Conservation (phyloP, 176 grass and related monocot species). For the Musa acuminata region DNA sequence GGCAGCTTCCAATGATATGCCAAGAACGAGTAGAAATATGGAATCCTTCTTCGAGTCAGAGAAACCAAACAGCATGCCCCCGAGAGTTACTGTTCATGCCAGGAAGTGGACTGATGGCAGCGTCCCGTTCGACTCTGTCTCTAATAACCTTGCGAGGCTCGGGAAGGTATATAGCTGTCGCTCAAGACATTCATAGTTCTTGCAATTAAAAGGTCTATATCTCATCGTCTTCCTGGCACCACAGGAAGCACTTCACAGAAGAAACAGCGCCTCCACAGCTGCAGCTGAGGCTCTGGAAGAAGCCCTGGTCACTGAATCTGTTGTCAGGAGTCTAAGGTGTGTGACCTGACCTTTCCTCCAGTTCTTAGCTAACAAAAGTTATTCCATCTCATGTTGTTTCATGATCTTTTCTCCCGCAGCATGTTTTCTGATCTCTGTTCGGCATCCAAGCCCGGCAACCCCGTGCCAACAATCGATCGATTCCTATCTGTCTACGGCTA, state of each 20-base stretch:
- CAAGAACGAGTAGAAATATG: neutral
- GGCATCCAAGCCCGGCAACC: slow-evolving; percentile 36
- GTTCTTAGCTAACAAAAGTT: slow-evolving; percentile 1
- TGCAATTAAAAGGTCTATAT: too few species aligned
- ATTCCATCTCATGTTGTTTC: neutral
- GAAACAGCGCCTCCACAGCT: slow-evolving; percentile 41
- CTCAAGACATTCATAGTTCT: neutral
- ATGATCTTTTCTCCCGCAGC: slow-evolving; percentile 22
- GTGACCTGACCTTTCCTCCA: neutral
- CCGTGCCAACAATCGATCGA: slow-evolving; percentile 48
- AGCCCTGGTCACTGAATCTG: slow-evolving; percentile 55
- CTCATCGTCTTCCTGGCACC: neutral
- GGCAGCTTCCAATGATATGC: neutral
- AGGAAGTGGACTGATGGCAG: slow-evolving; percentile 8
- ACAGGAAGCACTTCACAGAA: slow-evolving; percentile 60
- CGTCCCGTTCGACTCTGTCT: neutral
- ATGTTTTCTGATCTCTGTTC: slow-evolving; percentile 68
- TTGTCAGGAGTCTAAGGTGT: slow-evolving; percentile 61
- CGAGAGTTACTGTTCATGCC: neutral
- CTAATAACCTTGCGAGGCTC: neutral
- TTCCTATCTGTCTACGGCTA: slow-evolving; percentile 63
- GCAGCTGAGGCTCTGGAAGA: slow-evolving; percentile 65
- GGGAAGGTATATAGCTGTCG: neutral
- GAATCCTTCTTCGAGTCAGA: neutral
- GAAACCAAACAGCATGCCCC: neutral